Conservation (phyloP, 306 rosid species). For the Fragaria iinumae region DNA sequence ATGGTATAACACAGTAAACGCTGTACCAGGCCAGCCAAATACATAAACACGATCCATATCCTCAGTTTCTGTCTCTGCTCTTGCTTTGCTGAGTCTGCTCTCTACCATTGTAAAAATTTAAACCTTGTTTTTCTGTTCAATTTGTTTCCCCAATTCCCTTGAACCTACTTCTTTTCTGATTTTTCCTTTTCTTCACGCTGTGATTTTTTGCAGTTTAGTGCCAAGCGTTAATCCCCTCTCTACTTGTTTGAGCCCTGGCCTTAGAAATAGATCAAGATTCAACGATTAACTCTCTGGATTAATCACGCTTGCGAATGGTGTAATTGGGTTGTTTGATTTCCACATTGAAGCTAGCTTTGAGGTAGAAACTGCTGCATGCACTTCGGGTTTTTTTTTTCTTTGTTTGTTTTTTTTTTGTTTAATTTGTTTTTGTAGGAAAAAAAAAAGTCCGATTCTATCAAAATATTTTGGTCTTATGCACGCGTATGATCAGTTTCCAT, state of each 20-base stretch:
- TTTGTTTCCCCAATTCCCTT: neutral
- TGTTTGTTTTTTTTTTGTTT: too few species aligned
- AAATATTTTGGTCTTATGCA: too few species aligned
- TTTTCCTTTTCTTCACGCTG: neutral
- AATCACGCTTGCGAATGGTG: neutral
- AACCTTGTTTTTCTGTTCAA: neutral
- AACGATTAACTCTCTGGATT: neutral
- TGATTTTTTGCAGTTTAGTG: neutral
- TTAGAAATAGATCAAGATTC: neutral
- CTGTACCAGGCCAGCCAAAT: neutral
- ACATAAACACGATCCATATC: neutral
- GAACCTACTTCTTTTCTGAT: neutral
- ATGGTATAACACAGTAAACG: constrained; percentile 2
- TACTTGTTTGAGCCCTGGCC: neutral
- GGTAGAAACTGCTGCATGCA: neutral
- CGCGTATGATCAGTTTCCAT: neutral
- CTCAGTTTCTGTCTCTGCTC: neutral
- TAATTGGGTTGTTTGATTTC: neutral
- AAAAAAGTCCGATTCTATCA: neutral
- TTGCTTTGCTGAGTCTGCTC: neutral
- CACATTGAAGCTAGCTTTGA: neutral
- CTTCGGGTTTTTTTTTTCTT: neutral
- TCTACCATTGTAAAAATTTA: neutral
- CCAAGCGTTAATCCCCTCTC: neutral
- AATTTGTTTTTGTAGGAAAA: too few species aligned